These are phyloP conservation scores for Hypocrella siamensis DNA, from an alignment of 2,329 filamentous ascomycete species.

Conservation along the genomic window DNA sequence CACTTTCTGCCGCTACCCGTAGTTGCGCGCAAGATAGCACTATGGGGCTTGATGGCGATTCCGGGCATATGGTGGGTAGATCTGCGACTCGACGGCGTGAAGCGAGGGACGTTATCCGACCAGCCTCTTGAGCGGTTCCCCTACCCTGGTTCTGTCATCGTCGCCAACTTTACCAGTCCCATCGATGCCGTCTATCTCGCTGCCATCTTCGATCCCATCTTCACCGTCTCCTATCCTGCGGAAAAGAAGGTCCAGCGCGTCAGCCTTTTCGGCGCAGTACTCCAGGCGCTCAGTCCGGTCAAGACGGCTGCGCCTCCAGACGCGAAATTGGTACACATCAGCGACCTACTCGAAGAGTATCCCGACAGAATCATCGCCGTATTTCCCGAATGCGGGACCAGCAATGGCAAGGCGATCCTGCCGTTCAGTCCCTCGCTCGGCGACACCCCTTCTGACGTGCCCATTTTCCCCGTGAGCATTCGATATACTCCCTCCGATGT, in stretches of 20 bases:
- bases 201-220: conserved; percentile 90
- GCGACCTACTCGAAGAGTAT: conserved; percentile 47
- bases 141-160: conserved; percentile 66
- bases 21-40: conserved; percentile 58
- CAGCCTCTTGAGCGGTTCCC: conserved; percentile 63
- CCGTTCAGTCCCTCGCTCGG: conserved; percentile 68
- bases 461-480: conserved; percentile 81
- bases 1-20: conserved; percentile 59
- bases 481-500: conserved; percentile 81
- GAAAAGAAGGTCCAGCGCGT: conserved; percentile 61
- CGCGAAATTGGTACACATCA: conserved; percentile 42
- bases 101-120: conserved; percentile 70
- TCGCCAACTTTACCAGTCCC: conserved; percentile 80
- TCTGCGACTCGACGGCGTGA: conserved; percentile 93
- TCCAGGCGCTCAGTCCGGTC: conserved; percentile 53
- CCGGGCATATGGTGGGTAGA: conserved; percentile 98
- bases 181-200: conserved; percentile 89
- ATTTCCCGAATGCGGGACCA: conserved; percentile 89
- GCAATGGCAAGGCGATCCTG: conserved; percentile 81
- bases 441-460: conserved; percentile 46
- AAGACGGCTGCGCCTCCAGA: conserved; percentile 26
- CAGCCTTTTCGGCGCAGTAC: conserved; percentile 59
- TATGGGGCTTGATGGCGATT: conserved; percentile 78
- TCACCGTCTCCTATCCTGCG: conserved; percentile 69
- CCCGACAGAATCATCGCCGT: conserved; percentile 66